Evolutionary conservation across 352 stramenopile genomes (phyloP), one percentile per base, ranked within the genome.

Genomic region (Globisporangium takayamanum): DNA sequence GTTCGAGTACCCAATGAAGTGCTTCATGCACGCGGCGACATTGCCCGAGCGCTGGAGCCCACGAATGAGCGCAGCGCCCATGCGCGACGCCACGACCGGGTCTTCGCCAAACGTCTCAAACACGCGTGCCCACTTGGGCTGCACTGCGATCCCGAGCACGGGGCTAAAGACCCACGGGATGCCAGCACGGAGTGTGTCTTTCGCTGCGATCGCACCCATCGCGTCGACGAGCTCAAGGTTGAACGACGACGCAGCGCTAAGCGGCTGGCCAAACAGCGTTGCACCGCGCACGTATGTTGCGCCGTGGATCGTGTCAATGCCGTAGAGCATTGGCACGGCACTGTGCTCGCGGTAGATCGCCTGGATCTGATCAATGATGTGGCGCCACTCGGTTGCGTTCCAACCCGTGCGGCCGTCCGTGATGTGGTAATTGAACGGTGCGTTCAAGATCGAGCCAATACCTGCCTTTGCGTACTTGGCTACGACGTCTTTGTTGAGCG

Each of bases 71-170:
- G 71, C 62, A 1, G 62, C 58, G 2, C 74, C 87, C 79, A 97
- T 89, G 41, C 73, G 54, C 0, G 80, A 83, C 3, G 80, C 83
- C 7, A 96, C 2, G 28, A 74, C 51, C n/a, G 88, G 87, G 66
- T 97, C 89, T 68, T 98, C 89, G 26, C 92, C 92, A 68, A 98
- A 98, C 3, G 90, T 97, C 67, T 98, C 92, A 62, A 91, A 97
- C n/a, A 95, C 76, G 4, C 92, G 80, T 26, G 84, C 69, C 90
- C 91, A 98, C 55, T 86, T 79, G 1, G 89, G 86, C 53, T 93
- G 71, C 39, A 79, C 63, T 22, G 94, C 71, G 54, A 94, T 88
- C 0, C 80, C 89, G 20, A 98, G 61, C 12, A 98, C 74, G 0
- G 92, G 91, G 54, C 78, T 85, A 65, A 97, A 98, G 7, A 98